phyloP scores from a whole-genome alignment of 306 rosid genomes.

The Herpetospermum pedunculosum region DNA sequence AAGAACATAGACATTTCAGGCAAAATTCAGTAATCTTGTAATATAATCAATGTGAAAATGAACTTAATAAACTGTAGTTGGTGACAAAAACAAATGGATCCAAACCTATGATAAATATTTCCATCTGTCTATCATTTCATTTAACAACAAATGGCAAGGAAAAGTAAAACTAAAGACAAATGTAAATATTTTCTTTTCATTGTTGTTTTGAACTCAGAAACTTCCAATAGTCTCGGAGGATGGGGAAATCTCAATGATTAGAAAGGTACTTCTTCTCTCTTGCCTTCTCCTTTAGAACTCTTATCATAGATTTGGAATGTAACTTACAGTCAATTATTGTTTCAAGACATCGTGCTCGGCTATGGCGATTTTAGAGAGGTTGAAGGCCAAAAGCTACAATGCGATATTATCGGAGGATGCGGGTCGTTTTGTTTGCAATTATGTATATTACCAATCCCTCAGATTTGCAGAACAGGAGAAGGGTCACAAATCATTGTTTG shows the following conservation, averaged over 20 bases:
- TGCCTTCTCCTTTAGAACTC: not conserved
- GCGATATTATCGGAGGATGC: conserved; percentile 61
- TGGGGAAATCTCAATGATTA: conserved; percentile 43
- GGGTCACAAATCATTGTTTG: conserved; percentile 75
- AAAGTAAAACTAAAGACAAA: not conserved
- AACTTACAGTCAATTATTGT: conserved; percentile 11
- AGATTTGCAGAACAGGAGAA: conserved; percentile 67
- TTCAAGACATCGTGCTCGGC: conserved; percentile 42
- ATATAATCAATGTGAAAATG: not conserved
- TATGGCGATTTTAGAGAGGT: conserved; percentile 33
- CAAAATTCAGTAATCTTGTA: not conserved
- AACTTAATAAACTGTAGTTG: not conserved
- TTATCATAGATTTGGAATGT: not conserved
- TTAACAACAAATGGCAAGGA: not conserved
- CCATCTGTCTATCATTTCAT: not conserved
- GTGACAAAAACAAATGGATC: not conserved
- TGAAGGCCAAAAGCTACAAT: conserved; percentile 46
- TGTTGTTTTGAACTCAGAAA: conserved; percentile 22
- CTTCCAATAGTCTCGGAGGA: conserved; percentile 48
- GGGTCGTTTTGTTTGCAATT: conserved; percentile 85
- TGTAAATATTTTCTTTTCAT: not conserved
- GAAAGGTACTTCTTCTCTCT: conserved; percentile 40
- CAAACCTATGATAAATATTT: not conserved
- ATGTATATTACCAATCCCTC: conserved; percentile 76
- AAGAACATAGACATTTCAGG: not conserved